Conservation (phyloP, 2,329 filamentous ascomycete species). For the Aspergillus sp. region DNA sequence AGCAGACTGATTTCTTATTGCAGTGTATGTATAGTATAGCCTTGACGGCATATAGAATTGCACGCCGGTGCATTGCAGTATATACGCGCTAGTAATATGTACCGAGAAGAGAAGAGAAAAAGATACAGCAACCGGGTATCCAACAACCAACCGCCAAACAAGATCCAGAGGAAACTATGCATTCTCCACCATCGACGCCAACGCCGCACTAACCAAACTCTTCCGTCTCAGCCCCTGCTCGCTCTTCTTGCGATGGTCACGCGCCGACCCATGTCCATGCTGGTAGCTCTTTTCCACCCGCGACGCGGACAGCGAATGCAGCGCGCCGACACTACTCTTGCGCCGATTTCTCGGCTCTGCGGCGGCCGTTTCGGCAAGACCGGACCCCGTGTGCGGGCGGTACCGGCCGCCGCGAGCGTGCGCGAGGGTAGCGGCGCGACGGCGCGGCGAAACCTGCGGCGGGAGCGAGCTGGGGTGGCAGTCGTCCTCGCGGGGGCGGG, state of each 20-base stretch:
- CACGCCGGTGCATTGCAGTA: too few species aligned
- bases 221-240: conserved; percentile 36
- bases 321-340: conserved; percentile 26
- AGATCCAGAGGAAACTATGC: too few species aligned
- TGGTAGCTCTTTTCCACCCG: conserved; percentile 36
- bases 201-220: conserved; percentile 38
- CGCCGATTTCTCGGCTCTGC: conserved; percentile 15
- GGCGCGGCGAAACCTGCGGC: conserved; percentile 30
- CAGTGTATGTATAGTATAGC: not conserved
- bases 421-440: conserved; percentile 24
- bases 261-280: conserved; percentile 12
- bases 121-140: conserved; percentile 3
- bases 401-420: conserved; percentile 17
- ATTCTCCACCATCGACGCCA: conserved; percentile 34
- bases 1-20: too few species aligned
- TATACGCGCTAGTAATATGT: too few species aligned
- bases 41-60: not conserved
- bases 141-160: too few species aligned
- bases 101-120: not conserved
- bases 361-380: not conserved
- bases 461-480: conserved; percentile 40
- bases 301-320: conserved; percentile 15
- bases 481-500: conserved; percentile 21
- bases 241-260: conserved; percentile 30
- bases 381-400: conserved; percentile 17